Conservation (phyloP, 257 asterid genomes). For the Jasminum sambac region DNA sequence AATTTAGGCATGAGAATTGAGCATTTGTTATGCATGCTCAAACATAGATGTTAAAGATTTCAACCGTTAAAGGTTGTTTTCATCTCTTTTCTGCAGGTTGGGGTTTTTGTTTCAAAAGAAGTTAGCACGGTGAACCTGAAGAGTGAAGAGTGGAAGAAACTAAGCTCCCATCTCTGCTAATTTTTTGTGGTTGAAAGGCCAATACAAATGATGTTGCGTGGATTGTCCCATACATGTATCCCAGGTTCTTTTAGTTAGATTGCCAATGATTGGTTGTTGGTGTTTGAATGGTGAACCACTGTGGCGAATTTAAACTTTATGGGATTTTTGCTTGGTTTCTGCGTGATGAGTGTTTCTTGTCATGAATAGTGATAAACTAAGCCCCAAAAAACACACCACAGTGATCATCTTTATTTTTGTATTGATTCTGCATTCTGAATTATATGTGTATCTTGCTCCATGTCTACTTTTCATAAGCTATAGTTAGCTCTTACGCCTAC, state of each 20-base stretch:
- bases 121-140: neutral
- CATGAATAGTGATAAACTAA: neutral
- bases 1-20: neutral
- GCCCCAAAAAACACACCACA: neutral
- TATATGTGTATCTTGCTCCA: too few species aligned
- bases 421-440: neutral
- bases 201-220: neutral
- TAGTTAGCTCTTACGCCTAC: neutral
- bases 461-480: too few species aligned
- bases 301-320: neutral
- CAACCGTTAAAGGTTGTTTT: neutral
- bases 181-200: neutral
- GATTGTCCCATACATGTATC: neutral
- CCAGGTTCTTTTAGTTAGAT: neutral
- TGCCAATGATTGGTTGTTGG: constrained; percentile 8
- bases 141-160: neutral
- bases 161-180: neutral
- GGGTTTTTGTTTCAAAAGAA: neutral
- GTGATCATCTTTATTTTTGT: too few species aligned
- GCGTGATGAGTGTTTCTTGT: neutral
- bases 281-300: neutral
- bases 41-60: neutral
- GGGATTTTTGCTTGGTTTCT: neutral
- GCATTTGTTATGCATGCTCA: neutral
- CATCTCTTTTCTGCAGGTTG: constrained; percentile 12